These are phyloP conservation scores for Fusarium nelsonii DNA, from an alignment of 2,329 filamentous ascomycete genomes.

Conservation along the genomic window DNA sequence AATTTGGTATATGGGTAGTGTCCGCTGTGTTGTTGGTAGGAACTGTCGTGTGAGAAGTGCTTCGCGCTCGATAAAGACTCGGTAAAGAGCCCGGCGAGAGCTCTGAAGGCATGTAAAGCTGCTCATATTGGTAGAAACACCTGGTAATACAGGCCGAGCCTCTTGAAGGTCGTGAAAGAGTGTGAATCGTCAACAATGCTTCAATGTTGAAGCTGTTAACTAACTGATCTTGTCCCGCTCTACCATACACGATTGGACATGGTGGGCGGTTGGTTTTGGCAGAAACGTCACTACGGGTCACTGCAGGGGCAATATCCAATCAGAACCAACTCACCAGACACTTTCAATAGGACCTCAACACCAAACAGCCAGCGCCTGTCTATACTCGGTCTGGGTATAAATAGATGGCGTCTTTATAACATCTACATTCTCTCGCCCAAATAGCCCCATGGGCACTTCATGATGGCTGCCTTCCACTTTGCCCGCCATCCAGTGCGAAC, in stretches of 20 bases:
- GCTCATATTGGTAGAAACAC: slow-evolving; percentile 53
- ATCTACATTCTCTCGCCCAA: neutral
- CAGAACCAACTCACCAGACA: slow-evolving; percentile 8
- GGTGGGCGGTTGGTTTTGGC: slow-evolving; percentile 42
- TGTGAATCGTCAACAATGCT: slow-evolving; percentile 29
- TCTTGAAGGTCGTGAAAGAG: slow-evolving; percentile 1
- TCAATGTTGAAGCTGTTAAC: slow-evolving; percentile 18
- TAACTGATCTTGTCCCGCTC: slow-evolving; percentile 26
- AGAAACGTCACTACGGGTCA: slow-evolving; percentile 45
- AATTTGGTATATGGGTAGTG: slow-evolving; percentile 22
- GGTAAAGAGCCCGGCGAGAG: slow-evolving; percentile 60
- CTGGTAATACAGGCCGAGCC: neutral
- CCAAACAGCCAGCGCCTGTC: slow-evolving; percentile 4
- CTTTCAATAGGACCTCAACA: slow-evolving; percentile 18
- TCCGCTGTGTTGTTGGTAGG: slow-evolving; percentile 14
- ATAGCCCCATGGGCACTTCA: slow-evolving; percentile 13
- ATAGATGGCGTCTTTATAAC: slow-evolving; percentile 24
- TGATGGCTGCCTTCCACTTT: slow-evolving; percentile 51
- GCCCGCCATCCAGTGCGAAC: slow-evolving; percentile 57
- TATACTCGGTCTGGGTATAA: slow-evolving; percentile 3
- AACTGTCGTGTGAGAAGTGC: slow-evolving; percentile 45
- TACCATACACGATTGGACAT: slow-evolving; percentile 15
- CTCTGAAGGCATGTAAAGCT: slow-evolving; percentile 56
- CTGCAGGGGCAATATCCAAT: slow-evolving; percentile 31
- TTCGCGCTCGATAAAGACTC: slow-evolving; percentile 58